Conservation (phyloP, 176 grass and related monocot genomes). For the Zea mays region DNA sequence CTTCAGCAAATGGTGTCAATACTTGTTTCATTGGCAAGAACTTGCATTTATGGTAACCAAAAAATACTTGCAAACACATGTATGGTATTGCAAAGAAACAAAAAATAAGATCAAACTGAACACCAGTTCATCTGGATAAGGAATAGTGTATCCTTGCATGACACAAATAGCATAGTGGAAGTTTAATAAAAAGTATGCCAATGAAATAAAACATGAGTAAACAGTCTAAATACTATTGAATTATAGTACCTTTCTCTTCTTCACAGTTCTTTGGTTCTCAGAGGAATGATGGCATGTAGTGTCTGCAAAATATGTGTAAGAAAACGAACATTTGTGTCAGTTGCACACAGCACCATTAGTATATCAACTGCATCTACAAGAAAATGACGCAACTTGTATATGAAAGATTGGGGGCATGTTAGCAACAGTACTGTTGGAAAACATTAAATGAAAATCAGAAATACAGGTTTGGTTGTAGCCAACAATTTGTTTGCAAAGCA, state of each 20-base stretch:
- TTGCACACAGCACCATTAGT: neutral
- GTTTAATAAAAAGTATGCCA: constrained; percentile 5
- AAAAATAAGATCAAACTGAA: neutral
- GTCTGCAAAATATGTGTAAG: constrained; percentile 40
- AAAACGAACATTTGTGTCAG: constrained; percentile 14
- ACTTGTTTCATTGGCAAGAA: constrained; percentile 1
- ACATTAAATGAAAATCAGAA: neutral
- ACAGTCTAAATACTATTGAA: constrained; percentile 7
- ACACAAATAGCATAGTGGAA: neutral
- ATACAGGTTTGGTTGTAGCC: neutral
- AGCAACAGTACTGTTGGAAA: constrained; percentile 24
- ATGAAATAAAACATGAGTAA: neutral
- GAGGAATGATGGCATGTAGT: constrained; percentile 31
- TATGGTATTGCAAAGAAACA: constrained; percentile 17
- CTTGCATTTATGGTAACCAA: neutral
- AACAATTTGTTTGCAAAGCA: neutral
- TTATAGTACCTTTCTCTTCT: constrained; percentile 83
- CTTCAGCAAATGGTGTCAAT: neutral
- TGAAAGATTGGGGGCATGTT: constrained; percentile 14
- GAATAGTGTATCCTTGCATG: neutral
- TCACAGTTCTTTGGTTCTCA: constrained; percentile 45
- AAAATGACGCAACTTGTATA: neutral
- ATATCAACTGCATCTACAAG: constrained; percentile 9
- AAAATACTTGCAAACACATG: neutral
- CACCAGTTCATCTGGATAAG: constrained; percentile 12